Evolutionary conservation across 371 early-diverging fungal species (phyloP).

Genomic region (Nematocida homosporus): DNA sequence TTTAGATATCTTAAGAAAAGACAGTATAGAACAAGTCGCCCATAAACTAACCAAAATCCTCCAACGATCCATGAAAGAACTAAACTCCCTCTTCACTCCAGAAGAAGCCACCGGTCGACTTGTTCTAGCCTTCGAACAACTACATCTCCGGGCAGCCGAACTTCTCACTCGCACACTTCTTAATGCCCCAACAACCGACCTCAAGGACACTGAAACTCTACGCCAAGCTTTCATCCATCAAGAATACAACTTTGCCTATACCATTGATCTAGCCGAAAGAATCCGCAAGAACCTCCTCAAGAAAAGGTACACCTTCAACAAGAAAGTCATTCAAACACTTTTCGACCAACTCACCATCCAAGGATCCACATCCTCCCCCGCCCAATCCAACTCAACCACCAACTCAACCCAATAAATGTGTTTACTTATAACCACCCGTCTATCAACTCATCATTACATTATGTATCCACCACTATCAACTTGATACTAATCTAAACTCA

Average conservation of each 20-base stretch:
- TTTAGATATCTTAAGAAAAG: constrained; percentile 2
- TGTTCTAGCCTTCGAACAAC: not conserved
- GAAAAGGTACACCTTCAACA: constrained; percentile 31
- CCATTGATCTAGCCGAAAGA: not conserved
- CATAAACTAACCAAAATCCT: not conserved
- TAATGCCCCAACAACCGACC: no score
- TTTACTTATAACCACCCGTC: not conserved
- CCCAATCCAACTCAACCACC: not conserved
- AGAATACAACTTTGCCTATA: constrained; percentile 35
- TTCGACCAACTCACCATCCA: constrained; percentile 8
- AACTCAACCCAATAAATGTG: not conserved
- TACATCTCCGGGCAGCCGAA: constrained; percentile 9
- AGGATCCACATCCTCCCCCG: not conserved
- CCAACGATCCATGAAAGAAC: not conserved
- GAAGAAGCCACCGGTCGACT: not conserved
- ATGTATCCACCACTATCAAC: no score
- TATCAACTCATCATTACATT: not conserved
- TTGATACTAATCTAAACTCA: no score
- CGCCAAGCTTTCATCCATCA: constrained; percentile 35
- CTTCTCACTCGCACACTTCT: not conserved
- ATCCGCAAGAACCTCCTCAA: constrained; percentile 16
- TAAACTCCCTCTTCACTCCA: constrained; percentile 19
- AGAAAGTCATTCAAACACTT: constrained; percentile 10
- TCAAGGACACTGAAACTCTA: not conserved
- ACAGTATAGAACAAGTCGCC: not conserved